These are phyloP conservation scores for Haplosporangium sp. DNA, from an alignment of 371 early-diverging fungal genomes.

Conservation along the genomic window DNA sequence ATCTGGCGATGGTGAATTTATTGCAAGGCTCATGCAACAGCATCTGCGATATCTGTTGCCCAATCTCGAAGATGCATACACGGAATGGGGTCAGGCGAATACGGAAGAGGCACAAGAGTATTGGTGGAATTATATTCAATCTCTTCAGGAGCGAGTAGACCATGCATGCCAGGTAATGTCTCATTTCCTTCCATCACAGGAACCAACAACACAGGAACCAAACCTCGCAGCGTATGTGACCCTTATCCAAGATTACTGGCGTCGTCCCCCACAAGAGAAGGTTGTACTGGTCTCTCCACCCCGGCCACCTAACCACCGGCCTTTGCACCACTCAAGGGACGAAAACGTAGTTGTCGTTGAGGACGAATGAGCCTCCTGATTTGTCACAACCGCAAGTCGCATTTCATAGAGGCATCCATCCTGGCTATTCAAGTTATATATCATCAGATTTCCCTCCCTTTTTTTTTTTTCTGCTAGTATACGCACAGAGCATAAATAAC, in stretches of 20 bases:
- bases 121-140: not conserved
- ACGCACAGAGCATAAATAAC: not conserved
- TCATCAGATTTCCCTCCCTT: not conserved
- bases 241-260: not conserved
- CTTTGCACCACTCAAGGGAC: not conserved
- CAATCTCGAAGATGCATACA: not conserved
- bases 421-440: not conserved
- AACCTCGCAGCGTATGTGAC: not conserved
- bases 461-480: not conserved
- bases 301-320: not conserved
- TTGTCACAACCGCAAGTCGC: too few species aligned
- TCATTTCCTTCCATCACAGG: not conserved
- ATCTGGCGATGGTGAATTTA: not conserved
- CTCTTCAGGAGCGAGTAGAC: not conserved
- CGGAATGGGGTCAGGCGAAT: not conserved
- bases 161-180: not conserved
- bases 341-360: not conserved
- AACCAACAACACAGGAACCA: not conserved
- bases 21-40: not conserved
- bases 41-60: not conserved
- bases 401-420: too few species aligned
- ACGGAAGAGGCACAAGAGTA: not conserved
- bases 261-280: conserved; percentile 1
- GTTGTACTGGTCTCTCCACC: not conserved
- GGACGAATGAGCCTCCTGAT: too few species aligned